Evolutionary conservation across 805 yeast species (phyloP).

Genomic region (Pichia exigua): DNA sequence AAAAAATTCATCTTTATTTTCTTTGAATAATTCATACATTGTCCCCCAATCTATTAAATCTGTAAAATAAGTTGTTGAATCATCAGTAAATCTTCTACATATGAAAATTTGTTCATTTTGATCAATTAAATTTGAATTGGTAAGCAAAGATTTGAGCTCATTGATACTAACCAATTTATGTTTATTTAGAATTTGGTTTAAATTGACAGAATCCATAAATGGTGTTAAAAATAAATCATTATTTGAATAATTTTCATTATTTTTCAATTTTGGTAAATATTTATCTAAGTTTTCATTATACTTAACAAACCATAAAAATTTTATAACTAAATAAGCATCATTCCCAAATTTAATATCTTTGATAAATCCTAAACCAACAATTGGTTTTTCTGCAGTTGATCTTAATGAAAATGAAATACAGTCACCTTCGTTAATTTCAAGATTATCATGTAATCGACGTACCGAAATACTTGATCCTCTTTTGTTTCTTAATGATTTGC

Average conservation of each 20-base stretch:
- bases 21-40: conserved; percentile 19
- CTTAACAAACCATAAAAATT: conserved; percentile 41
- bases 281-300: conserved; percentile 26
- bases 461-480: conserved; percentile 23
- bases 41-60: conserved; percentile 34
- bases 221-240: conserved; percentile 54
- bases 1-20: conserved; percentile 27
- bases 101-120: conserved; percentile 25
- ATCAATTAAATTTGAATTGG: background rate
- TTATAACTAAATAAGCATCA: conserved; percentile 39
- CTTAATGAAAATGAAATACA: conserved; percentile 31
- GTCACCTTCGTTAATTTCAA: conserved; percentile 47
- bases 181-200: conserved; percentile 35
- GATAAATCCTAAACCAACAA: conserved; percentile 36
- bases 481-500: conserved; percentile 19
- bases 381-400: background rate
- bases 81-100: conserved; percentile 37
- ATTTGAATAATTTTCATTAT: conserved; percentile 17
- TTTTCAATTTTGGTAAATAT: conserved; percentile 21
- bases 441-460: conserved; percentile 37
- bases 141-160: conserved; percentile 12
- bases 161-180: conserved; percentile 36
- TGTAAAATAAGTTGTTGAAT: conserved; percentile 28
- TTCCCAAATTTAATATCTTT: conserved; percentile 46
- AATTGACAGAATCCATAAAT: conserved; percentile 35